Conservation (phyloP, 495 filamentous ascomycete species). For the Thozetella sp. region DNA sequence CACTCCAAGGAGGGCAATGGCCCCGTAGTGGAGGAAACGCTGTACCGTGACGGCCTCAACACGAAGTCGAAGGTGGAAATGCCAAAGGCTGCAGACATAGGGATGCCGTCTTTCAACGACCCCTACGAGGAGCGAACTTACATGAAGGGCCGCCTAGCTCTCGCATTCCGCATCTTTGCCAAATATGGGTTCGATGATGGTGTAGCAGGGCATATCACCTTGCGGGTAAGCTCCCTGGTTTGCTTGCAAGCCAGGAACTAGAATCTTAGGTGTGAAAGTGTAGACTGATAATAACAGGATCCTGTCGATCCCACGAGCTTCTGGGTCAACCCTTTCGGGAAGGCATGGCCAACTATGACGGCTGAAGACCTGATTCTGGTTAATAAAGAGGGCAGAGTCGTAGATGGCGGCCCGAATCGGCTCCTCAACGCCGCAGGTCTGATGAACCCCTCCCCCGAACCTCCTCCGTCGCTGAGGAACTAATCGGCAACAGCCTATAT, state of each 20-base stretch:
- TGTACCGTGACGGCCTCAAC: neutral
- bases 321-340: conserved; percentile 83
- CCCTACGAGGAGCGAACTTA: conserved; percentile 14
- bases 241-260: neutral
- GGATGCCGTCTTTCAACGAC: conserved; percentile 9
- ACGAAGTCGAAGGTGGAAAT: neutral
- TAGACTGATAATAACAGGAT: conserved; percentile 33
- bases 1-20: too few relatives aligned
- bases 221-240: conserved; percentile 10
- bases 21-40: too few relatives aligned
- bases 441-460: too few relatives aligned
- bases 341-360: conserved; percentile 70
- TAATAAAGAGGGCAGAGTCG: conserved; percentile 61
- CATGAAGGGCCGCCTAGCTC: conserved; percentile 13
- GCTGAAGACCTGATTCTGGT: conserved; percentile 73
- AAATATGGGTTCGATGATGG: conserved; percentile 17
- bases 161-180: conserved; percentile 16
- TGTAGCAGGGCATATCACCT: conserved; percentile 15
- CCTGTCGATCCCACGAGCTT: conserved; percentile 69
- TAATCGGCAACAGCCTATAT: conserved; percentile 46
- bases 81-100: neutral
- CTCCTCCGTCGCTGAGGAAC: too few relatives aligned
- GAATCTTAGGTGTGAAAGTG: neutral
- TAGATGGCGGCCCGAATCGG: conserved; percentile 64
- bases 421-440: conserved; percentile 68